Conservation (phyloP, 371 early-diverging fungal species). For the Mortierella sp. region DNA sequence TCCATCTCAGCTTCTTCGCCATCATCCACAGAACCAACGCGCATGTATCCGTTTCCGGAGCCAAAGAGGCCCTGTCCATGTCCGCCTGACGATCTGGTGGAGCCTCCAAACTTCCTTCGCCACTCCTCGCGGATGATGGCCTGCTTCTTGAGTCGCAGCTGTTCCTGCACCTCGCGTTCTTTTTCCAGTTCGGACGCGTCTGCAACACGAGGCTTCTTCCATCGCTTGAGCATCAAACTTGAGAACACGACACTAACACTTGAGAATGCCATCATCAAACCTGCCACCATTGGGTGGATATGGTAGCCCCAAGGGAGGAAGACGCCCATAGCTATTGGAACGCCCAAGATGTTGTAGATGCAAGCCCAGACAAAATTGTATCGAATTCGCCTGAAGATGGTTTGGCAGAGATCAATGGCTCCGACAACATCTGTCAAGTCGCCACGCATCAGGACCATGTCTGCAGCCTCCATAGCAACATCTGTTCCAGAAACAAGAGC, state of each 20-base stretch:
- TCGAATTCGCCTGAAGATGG: conserved; percentile 86
- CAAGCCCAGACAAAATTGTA: conserved; percentile 92
- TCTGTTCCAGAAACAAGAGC: conserved; percentile 94
- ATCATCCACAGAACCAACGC: conserved; percentile 19
- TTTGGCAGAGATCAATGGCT: conserved; percentile 84
- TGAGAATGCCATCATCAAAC: conserved; percentile 93
- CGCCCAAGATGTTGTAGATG: conserved; percentile 88
- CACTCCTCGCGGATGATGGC: conserved; percentile 39
- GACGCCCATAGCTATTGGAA: conserved; percentile 96
- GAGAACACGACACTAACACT: conserved; percentile 93
- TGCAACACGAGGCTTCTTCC: conserved; percentile 63
- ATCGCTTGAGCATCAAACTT: conserved; percentile 84
- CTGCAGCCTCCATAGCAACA: conserved; percentile 95
- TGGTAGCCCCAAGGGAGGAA: conserved; percentile 85
- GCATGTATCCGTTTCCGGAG: conserved; percentile 17
- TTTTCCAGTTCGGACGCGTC: conserved; percentile 33
- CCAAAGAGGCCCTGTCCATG: conserved; percentile 4
- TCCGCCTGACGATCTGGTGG: neutral
- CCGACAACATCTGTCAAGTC: conserved; percentile 88
- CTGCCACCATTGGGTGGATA: conserved; percentile 93
- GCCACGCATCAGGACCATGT: conserved; percentile 85
- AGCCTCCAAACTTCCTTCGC: conserved; percentile 31
- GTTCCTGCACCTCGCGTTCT: conserved; percentile 15
- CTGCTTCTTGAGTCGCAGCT: conserved; percentile 2
- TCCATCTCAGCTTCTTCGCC: conserved; percentile 34